phyloP scores from a whole-genome alignment of 331 rosid species.

The Phaseolus coccineus region DNA sequence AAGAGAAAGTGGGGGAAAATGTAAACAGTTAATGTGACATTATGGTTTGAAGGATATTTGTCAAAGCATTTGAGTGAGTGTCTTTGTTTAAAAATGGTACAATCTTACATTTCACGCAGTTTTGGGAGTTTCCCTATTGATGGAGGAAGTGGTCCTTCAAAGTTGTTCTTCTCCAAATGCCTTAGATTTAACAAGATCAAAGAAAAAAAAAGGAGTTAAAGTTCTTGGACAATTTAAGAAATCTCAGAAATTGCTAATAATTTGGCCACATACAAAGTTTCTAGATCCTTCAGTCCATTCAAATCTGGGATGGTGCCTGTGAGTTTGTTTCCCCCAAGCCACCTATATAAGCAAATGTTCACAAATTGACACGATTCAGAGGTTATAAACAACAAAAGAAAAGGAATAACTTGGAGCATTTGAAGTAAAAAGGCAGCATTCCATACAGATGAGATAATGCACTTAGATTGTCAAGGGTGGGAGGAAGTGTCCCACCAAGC shows the following conservation, averaged over 20 bases:
- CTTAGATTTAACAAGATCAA: slow-evolving; percentile 48
- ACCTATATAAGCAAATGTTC: slow-evolving; percentile 60
- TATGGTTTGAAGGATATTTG: slow-evolving; percentile 38
- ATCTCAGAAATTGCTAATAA: slow-evolving; percentile 23
- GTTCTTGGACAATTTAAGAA: slow-evolving; percentile 30
- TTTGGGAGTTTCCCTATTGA: slow-evolving; percentile 60
- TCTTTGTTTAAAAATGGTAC: slow-evolving; percentile 1
- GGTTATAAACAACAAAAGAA: background rate
- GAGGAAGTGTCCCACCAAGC: slow-evolving; percentile 65
- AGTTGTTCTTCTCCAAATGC: slow-evolving; percentile 81
- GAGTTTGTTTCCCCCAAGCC: slow-evolving; percentile 77
- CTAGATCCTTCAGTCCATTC: slow-evolving; percentile 59
- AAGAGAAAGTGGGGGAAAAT: background rate
- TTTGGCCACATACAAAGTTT: slow-evolving; percentile 69
- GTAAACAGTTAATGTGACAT: background rate
- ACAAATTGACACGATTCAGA: slow-evolving; percentile 27
- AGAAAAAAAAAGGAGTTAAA: slow-evolving; percentile 12
- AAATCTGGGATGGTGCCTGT: slow-evolving; percentile 76
- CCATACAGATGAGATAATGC: slow-evolving; percentile 75
- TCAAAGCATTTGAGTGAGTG: background rate
- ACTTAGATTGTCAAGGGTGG: slow-evolving; percentile 59
- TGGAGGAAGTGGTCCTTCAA: slow-evolving; percentile 71
- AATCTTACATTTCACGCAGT: slow-evolving; percentile 71
- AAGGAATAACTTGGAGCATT: background rate
- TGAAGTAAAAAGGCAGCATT: slow-evolving; percentile 1